phyloP scores from a whole-genome alignment of 2,329 filamentous ascomycete genomes.

The Endocalyx cinctus region DNA sequence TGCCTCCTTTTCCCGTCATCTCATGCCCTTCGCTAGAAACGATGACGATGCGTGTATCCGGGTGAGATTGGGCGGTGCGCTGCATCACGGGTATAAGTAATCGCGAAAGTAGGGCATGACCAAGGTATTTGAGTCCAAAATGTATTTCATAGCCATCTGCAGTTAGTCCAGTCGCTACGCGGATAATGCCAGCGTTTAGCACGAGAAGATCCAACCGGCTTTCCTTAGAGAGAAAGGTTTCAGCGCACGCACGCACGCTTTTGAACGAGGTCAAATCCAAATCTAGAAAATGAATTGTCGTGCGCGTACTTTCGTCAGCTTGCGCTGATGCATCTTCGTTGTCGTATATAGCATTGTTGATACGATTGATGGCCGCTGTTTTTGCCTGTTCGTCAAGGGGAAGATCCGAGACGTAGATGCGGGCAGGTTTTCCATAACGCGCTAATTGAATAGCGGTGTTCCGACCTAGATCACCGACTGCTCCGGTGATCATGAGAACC shows the following conservation, averaged over 20 bases:
- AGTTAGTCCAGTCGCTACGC: not conserved
- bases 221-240: not conserved
- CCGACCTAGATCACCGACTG: conserved; percentile 5
- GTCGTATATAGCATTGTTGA: too few species aligned
- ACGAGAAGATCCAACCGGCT: conserved; percentile 4
- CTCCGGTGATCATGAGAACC: conserved; percentile 9
- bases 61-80: too few species aligned
- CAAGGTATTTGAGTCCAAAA: conserved; percentile 5
- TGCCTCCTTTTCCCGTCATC: not conserved
- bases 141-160: conserved; percentile 3
- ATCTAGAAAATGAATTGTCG: too few species aligned
- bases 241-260: not conserved
- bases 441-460: conserved; percentile 11
- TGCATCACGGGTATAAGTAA: too few species aligned
- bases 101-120: conserved; percentile 4
- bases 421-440: conserved; percentile 8
- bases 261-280: conserved; percentile 1
- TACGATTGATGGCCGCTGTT: conserved; percentile 2
- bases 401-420: conserved; percentile 13
- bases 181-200: conserved; percentile 4
- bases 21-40: conserved; percentile 1
- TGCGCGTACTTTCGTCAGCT: too few species aligned
- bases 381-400: conserved; percentile 7
- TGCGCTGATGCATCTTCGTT: too few species aligned
- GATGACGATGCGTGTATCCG: not conserved